A percentile compares a stretch with the other conserved stretches of the same genome.
These are phyloP conservation scores for Hanseniaspora hatyaiensis DNA, from an alignment of 805 yeast genomes.

Conservation along the genomic window DNA sequence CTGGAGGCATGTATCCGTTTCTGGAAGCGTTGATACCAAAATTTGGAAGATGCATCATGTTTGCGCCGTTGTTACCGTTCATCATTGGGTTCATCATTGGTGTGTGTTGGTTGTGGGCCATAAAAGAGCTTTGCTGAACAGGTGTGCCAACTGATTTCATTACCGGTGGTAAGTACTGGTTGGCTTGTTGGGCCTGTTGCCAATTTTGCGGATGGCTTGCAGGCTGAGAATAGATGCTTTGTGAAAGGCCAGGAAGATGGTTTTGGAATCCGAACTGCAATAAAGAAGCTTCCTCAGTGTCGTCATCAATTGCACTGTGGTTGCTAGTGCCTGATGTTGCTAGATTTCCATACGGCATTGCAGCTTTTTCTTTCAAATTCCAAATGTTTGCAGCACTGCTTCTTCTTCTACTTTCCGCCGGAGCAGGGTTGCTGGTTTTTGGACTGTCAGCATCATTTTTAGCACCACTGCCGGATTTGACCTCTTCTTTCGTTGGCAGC, in stretches of 20 bases:
- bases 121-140: background rate
- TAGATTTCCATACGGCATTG: slow-evolving; percentile 11
- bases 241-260: no score
- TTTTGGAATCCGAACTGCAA: slow-evolving; percentile 1
- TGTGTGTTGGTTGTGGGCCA: background rate
- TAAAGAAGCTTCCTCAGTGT: background rate
- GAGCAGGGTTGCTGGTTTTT: background rate
- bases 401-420: slow-evolving; percentile 6
- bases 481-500: background rate
- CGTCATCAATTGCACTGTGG: slow-evolving; percentile 1
- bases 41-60: slow-evolving; percentile 2
- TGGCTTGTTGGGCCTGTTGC: background rate
- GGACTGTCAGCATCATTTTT: background rate
- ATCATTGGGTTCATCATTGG: slow-evolving; percentile 4
- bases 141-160: no score
- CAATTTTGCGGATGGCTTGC: background rate
- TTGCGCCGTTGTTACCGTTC: background rate
- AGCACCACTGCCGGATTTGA: background rate
- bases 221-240: background rate
- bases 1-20: background rate
- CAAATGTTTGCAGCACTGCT: slow-evolving; percentile 8
- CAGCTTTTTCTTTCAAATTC: slow-evolving; percentile 15
- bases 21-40: background rate
- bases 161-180: no score
- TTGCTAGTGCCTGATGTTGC: background rate